Evolutionary conservation across 345 rosid genomes (phyloP).

Genomic region (rapeseed (Brassica napus)): Da-Ae NC_063447.1:47735001-47735500

Average conservation of each 20-base stretch:
- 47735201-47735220: not conserved
- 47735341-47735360: not conserved
- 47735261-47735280: conserved; percentile 63
- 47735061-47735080: conserved; percentile 96
- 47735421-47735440: too few species aligned
- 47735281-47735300: conserved; percentile 88
- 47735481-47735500: too few species aligned
- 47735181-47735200: not conserved
- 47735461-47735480: not conserved
- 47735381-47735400: not conserved
- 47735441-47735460: not conserved
- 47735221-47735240: conserved; percentile 88
- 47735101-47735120: conserved; percentile 34
- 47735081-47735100: conserved; percentile 70
- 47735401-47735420: not conserved
- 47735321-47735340: not conserved
- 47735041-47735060: conserved; percentile 99
- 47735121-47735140: not conserved
- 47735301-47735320: not conserved
- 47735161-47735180: not conserved
- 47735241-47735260: conserved; percentile 94
- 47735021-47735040: conserved; percentile 47
- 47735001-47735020: conserved; percentile 43
- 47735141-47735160: not conserved
- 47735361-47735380: not conserved